Evolutionary conservation across 169 alveolate species (phyloP).

Genomic region (Eimeria acervulina): DNA sequence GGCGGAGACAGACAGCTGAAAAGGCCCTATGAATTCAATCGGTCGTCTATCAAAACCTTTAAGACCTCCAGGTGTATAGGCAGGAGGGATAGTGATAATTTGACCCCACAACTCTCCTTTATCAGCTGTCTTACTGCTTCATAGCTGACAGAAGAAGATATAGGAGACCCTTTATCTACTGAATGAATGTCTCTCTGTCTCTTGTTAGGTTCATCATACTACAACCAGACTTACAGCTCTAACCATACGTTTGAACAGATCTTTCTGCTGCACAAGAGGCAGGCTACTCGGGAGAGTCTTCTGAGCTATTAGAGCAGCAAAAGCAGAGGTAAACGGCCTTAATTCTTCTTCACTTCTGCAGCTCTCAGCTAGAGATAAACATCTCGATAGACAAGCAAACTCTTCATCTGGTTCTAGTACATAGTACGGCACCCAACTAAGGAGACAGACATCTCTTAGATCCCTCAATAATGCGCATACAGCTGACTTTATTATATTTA

Average conservation of each 20-base stretch:
- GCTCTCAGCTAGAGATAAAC: constrained; percentile 4
- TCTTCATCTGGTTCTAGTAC: constrained; percentile 1
- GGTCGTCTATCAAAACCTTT: too few relatives aligned
- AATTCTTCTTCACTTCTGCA: constrained; percentile 28
- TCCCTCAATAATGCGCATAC: constrained; percentile 55
- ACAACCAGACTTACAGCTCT: constrained; percentile 17
- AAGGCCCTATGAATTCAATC: too few relatives aligned
- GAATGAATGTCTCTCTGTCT: background rate
- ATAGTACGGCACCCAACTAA: constrained; percentile 33
- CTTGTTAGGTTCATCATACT: background rate
- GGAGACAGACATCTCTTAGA: constrained; percentile 67
- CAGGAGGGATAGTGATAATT: too few relatives aligned
- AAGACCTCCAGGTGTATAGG: too few relatives aligned
- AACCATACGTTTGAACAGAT: background rate
- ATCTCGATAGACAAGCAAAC: constrained; percentile 50
- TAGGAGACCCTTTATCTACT: background rate
- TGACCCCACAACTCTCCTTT: too few relatives aligned
- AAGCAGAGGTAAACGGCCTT: constrained; percentile 25
- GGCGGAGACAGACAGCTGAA: too few relatives aligned
- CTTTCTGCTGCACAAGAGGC: constrained; percentile 74
- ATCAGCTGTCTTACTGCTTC: too few relatives aligned
- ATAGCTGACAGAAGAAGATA: background rate
- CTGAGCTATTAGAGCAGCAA: constrained; percentile 22
- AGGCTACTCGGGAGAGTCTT: constrained; percentile 60
- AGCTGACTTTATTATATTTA: constrained; percentile 38